phyloP scores from a whole-genome alignment of 345 rosid genomes.

The Zanthoxylum bungeanum region DNA sequence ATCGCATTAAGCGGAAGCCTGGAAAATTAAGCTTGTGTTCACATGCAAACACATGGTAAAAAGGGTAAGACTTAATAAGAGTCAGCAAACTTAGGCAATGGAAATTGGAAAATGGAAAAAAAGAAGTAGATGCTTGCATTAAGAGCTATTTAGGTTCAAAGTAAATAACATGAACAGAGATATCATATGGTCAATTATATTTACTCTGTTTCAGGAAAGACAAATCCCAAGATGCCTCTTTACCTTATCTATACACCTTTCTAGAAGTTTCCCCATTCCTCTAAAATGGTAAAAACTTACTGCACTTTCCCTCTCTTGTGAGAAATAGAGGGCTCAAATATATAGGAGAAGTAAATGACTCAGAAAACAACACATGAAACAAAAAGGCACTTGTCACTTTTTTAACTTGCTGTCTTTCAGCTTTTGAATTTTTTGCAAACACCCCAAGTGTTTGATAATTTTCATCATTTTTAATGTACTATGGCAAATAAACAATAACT shows the following conservation, averaged over 20 bases:
- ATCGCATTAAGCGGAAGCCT: neutral
- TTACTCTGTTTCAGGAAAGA: constrained; percentile 45
- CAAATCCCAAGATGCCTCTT: constrained; percentile 80
- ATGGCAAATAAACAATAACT: neutral
- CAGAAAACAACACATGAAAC: constrained; percentile 80
- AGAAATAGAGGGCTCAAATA: constrained; percentile 12
- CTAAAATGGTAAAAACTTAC: constrained; percentile 35
- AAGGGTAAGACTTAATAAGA: neutral
- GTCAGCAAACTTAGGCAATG: neutral
- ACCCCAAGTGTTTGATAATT: too few species aligned
- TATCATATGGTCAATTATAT: constrained; percentile 31
- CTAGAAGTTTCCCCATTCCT: constrained; percentile 58
- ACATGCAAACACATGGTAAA: constrained; percentile 17
- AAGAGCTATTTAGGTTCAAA: neutral
- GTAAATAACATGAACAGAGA: constrained; percentile 13
- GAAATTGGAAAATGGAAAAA: neutral
- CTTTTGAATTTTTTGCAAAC: constrained; percentile 27
- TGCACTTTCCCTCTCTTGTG: constrained; percentile 59
- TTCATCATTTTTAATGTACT: too few species aligned
- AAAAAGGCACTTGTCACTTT: constrained; percentile 45
- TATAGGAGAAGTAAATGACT: constrained; percentile 33
- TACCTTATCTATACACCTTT: constrained; percentile 59
- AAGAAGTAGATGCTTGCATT: constrained; percentile 11
- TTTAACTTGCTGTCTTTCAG: constrained; percentile 31
- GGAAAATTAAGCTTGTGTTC: neutral